These are phyloP conservation scores for Sporobolomyces pararoseus DNA, from an alignment of 768 basidiomycete species.

Conservation along the genomic window DNA sequence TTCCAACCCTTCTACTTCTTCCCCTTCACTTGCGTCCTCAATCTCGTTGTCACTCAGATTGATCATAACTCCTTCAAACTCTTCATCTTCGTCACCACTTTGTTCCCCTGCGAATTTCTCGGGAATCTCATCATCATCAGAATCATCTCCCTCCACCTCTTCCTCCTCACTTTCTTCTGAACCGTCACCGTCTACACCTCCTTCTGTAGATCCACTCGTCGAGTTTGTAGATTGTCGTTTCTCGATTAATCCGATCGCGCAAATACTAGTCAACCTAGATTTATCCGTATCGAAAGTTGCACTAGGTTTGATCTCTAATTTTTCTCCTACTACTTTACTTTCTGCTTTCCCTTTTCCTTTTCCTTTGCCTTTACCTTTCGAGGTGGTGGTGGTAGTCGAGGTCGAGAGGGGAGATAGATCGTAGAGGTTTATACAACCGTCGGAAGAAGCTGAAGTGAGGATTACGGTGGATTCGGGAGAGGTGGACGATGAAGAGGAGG, in stretches of 20 bases:
- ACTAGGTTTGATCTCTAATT: slow-evolving; percentile 55
- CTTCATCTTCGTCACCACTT: slow-evolving; percentile 44
- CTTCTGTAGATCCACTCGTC: slow-evolving; percentile 46
- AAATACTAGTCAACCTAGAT: slow-evolving; percentile 70
- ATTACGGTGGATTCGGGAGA: slow-evolving; percentile 64
- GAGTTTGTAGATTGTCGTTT: too few species aligned
- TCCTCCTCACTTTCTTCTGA: slow-evolving; percentile 49
- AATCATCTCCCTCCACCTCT: slow-evolving; percentile 46
- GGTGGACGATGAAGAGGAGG: slow-evolving; percentile 50
- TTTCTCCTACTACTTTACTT: slow-evolving; percentile 3
- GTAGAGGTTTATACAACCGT: slow-evolving; percentile 76
- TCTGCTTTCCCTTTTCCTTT: slow-evolving; percentile 1
- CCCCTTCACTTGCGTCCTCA: slow-evolving; percentile 1
- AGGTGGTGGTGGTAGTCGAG: neutral
- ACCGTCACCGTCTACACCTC: slow-evolving; percentile 47
- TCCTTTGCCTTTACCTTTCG: neutral
- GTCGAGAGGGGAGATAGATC: slow-evolving; percentile 58
- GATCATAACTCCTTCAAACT: slow-evolving; percentile 38
- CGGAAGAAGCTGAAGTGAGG: slow-evolving; percentile 77
- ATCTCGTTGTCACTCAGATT: slow-evolving; percentile 28
- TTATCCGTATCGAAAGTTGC: slow-evolving; percentile 78
- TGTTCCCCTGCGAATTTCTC: slow-evolving; percentile 23
- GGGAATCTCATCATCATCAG: slow-evolving; percentile 30
- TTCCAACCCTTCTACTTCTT: slow-evolving; percentile 16
- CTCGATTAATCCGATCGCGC: slow-evolving; percentile 48